Percentiles rank a stretch among this genome's conserved stretches.
Conservation (phyloP, 1,139 yeast species). For the Pichia sp. region DNA sequence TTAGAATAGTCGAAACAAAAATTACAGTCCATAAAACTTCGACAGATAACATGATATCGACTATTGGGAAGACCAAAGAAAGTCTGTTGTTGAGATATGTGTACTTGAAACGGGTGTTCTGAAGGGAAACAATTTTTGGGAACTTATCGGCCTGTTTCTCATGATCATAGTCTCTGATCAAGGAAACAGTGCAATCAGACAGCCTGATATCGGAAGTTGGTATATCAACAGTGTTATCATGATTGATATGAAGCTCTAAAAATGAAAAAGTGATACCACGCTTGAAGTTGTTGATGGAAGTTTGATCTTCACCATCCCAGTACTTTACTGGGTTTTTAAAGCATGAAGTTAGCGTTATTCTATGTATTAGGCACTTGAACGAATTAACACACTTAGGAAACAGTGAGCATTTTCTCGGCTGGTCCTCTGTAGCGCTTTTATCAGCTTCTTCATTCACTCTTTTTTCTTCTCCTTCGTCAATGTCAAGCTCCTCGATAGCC, state of each 20-base stretch:
- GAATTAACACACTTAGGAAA: constrained; percentile 18
- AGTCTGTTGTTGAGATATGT: constrained; percentile 16
- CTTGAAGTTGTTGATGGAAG: constrained; percentile 25
- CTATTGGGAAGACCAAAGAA: constrained; percentile 23
- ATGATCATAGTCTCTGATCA: constrained; percentile 24
- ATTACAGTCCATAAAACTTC: constrained; percentile 30
- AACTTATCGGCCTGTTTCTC: constrained; percentile 15
- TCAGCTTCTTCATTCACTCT: neutral
- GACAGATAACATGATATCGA: constrained; percentile 26
- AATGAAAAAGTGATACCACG: constrained; percentile 25
- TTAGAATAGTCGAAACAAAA: constrained; percentile 24
- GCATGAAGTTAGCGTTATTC: constrained; percentile 24
- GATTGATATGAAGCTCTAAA: constrained; percentile 4
- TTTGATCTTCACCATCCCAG: constrained; percentile 28
- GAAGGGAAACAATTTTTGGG: constrained; percentile 14
- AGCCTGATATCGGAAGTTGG: constrained; percentile 17
- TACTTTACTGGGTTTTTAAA: constrained; percentile 28
- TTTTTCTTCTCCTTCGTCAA: neutral
- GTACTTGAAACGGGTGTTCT: constrained; percentile 18
- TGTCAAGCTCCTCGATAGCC: neutral
- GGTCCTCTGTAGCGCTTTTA: neutral
- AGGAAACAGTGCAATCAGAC: constrained; percentile 2
- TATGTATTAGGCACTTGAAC: constrained; percentile 17
- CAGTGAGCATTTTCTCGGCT: constrained; percentile 1
- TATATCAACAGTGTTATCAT: constrained; percentile 15